Evolutionary conservation across 2,329 filamentous ascomycete species (phyloP), one percentile per base, ranked within the genome.

Genomic region (Alternaria sp.): DNA sequence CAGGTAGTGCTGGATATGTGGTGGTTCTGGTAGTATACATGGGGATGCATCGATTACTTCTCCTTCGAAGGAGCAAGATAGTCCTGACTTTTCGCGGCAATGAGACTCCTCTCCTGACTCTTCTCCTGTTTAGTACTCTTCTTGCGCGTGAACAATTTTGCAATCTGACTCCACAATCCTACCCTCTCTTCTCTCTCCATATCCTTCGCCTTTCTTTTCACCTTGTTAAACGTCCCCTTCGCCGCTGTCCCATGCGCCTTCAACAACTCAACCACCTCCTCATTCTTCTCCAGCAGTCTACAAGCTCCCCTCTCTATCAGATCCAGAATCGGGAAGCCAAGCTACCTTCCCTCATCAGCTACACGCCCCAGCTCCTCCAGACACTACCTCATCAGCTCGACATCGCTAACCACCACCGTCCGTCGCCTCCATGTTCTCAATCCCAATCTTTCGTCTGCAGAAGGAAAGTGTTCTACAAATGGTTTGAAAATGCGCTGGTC

Each of bases 241-340:
- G 15, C 15, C 32, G 0, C 5, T 8, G 32, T 2, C 1, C 32
- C 32, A 36, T 10, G 15, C 15, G 32, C 32, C 32, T 36, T 36
- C 0, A 36, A 36, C 32, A 3, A 36, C 32, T 4, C 1, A 0
- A 5, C 7, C 1, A 36, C 32, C 32, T 36, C 32, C 4, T n/a
- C 32, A 5, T 36, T n/a, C 32, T 5, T 5, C 32, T 36, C 32
- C 4, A 4, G 32, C 15, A 36, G 15, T 0, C 32, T 36, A 36
- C 13, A 36, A 36, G 0, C 3, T 0, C 32, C 32, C 15, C 32
- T 36, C 32, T 36, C 32, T n/a, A 36, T n/a, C 2, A n/a, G 32
- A 36, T 36, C 2, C 15, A 36, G 0, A 36, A 36, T 36, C 1
- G 15, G 32, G 0, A n/a, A 0, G 8, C 2, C 32, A 36, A 36